phyloP scores from a whole-genome alignment of 352 stramenopile genomes.

The Achlya hypogyna region DNA sequence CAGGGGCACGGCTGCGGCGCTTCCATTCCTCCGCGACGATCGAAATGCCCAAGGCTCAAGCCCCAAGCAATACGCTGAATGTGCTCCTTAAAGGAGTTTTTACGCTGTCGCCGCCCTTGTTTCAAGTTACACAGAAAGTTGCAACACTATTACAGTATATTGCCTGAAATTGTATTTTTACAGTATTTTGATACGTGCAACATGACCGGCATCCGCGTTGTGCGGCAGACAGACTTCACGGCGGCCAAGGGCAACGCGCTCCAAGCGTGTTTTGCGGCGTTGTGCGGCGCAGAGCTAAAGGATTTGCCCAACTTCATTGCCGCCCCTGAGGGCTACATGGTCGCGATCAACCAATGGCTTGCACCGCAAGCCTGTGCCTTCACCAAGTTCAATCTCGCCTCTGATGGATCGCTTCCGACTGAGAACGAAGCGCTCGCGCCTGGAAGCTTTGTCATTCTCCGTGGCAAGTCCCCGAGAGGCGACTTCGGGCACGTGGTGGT shows the following conservation, averaged over 20 bases:
- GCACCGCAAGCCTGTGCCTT: not conserved
- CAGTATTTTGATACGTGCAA: no score
- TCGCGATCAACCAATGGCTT: slow-evolving; percentile 24
- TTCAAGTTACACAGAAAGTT: no score
- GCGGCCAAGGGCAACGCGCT: slow-evolving; percentile 33
- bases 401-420: not conserved
- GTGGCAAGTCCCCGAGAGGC: slow-evolving; percentile 31
- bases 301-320: slow-evolving; percentile 36
- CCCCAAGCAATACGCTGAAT: no score
- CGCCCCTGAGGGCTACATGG: slow-evolving; percentile 24
- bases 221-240: slow-evolving; percentile 28
- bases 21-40: no score
- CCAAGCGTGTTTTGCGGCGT: slow-evolving; percentile 28
- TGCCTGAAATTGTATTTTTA: not conserved
- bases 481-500: slow-evolving; percentile 34
- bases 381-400: slow-evolving; percentile 11
- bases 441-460: slow-evolving; percentile 23
- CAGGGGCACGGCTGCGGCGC: no score
- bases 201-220: not conserved
- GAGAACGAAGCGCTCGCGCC: not conserved
- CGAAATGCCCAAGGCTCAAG: no score
- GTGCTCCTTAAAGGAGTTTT: no score
- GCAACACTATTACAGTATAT: not conserved
- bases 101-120: no score
- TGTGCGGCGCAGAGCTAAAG: slow-evolving; percentile 22